Evolutionary conservation across 2,329 filamentous ascomycete genomes (phyloP).

Genomic region (Triangularia setosa): DNA sequence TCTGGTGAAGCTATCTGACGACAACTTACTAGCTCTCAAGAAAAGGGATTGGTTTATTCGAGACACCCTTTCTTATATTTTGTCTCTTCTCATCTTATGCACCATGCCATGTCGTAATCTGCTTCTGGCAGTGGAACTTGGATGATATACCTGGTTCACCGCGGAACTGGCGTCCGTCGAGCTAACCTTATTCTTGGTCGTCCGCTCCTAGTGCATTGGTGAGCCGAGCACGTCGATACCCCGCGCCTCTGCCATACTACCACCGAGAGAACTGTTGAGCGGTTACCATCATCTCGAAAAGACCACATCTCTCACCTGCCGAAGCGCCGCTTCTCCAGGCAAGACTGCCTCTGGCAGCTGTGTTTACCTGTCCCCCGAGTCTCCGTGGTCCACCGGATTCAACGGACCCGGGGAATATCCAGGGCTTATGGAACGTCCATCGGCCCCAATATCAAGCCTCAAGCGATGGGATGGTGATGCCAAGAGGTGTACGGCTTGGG

Average conservation of each 20-base stretch:
- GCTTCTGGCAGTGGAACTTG: neutral
- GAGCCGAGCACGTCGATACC: neutral
- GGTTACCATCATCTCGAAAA: neutral
- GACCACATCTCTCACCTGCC: neutral
- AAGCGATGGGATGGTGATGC: conserved; percentile 50
- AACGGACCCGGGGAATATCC: neutral
- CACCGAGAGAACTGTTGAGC: neutral
- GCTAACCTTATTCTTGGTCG: neutral
- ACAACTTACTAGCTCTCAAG: neutral
- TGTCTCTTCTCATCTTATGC: no score
- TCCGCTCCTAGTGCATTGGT: neutral
- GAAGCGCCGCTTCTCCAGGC: neutral
- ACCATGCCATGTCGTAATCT: neutral
- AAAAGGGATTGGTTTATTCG: no score
- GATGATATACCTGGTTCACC: neutral
- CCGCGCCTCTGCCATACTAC: neutral
- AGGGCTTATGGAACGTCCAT: neutral
- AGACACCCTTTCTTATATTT: neutral
- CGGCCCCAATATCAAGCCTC: conserved; percentile 38
- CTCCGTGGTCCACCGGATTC: neutral
- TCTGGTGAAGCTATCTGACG: neutral
- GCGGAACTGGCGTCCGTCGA: neutral
- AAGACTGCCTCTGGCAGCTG: neutral
- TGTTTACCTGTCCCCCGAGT: neutral
- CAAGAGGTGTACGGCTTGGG: conserved; percentile 42